Evolutionary conservation across 2,329 filamentous ascomycete genomes (phyloP).

Genomic region (Diplodia mutila): DNA sequence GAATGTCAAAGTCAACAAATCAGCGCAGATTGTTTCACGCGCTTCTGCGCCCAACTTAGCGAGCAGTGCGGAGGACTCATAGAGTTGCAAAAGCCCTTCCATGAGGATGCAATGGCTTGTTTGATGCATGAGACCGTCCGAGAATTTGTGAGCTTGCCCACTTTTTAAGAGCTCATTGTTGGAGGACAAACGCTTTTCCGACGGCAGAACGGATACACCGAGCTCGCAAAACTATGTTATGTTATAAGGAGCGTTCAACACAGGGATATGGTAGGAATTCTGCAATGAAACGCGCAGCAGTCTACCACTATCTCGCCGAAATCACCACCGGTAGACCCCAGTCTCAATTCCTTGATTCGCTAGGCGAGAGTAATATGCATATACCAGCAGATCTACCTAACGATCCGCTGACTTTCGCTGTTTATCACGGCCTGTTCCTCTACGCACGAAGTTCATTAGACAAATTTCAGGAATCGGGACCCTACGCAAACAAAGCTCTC

Average conservation of each 20-base stretch:
- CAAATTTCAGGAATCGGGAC: neutral
- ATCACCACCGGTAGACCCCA: neutral
- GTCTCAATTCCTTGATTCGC: neutral
- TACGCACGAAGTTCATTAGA: neutral
- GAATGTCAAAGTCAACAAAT: neutral
- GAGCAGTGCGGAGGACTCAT: neutral
- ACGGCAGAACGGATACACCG: neutral
- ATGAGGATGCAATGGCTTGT: neutral
- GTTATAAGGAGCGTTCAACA: too few species aligned
- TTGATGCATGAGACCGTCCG: conserved; percentile 1
- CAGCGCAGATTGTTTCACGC: neutral
- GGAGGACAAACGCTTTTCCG: neutral
- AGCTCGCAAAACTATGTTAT: neutral
- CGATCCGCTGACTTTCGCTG: neutral
- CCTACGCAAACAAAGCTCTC: neutral
- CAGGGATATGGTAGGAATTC: too few species aligned
- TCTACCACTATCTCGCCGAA: neutral
- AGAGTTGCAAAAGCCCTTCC: neutral
- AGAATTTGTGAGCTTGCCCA: neutral
- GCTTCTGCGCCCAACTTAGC: neutral
- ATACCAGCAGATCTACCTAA: neutral
- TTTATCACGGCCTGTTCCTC: neutral
- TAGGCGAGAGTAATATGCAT: neutral
- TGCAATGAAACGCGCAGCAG: too few species aligned
- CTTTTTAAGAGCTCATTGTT: neutral